Evolutionary conservation across 2,329 filamentous ascomycete genomes (phyloP).

Genomic region (Colletotrichum sp.): DNA sequence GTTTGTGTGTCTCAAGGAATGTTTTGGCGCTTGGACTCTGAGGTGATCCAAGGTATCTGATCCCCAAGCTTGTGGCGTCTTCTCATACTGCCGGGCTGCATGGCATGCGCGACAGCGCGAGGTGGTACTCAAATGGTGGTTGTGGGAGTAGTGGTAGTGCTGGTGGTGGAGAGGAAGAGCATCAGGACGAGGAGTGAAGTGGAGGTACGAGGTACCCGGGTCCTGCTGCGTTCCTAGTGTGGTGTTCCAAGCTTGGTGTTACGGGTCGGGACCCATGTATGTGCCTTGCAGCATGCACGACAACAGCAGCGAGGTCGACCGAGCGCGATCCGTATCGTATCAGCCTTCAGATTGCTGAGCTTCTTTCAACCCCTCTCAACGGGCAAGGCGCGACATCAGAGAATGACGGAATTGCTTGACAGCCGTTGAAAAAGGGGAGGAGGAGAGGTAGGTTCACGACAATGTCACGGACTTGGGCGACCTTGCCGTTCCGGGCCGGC

Average conservation of each 20-base stretch:
- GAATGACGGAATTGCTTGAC: not conserved
- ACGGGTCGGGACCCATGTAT: not conserved
- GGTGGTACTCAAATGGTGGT: not conserved
- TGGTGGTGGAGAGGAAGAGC: not conserved
- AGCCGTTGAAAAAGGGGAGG: not conserved
- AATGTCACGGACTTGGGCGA: not conserved
- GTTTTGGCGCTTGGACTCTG: slow-evolving; percentile 6
- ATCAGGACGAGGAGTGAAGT: not conserved
- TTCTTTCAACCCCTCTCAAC: not conserved
- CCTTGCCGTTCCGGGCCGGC: not conserved
- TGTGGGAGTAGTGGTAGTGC: not conserved
- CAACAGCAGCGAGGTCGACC: not conserved
- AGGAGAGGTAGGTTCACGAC: not conserved
- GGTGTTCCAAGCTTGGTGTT: not conserved
- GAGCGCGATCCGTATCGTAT: not conserved
- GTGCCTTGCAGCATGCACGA: not conserved
- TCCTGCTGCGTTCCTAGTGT: not conserved
- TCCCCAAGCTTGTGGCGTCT: not conserved
- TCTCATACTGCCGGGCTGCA: slow-evolving; percentile 5
- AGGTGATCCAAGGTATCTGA: slow-evolving; percentile 2
- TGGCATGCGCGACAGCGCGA: not conserved
- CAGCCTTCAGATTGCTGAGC: not conserved
- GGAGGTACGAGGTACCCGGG: not conserved
- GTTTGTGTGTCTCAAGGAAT: not conserved
- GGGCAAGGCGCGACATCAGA: not conserved